Evolutionary conservation across 176 grass and related monocot species (phyloP), one percentile per base, ranked within the genome.

Genomic region (Avena atlantica): DNA sequence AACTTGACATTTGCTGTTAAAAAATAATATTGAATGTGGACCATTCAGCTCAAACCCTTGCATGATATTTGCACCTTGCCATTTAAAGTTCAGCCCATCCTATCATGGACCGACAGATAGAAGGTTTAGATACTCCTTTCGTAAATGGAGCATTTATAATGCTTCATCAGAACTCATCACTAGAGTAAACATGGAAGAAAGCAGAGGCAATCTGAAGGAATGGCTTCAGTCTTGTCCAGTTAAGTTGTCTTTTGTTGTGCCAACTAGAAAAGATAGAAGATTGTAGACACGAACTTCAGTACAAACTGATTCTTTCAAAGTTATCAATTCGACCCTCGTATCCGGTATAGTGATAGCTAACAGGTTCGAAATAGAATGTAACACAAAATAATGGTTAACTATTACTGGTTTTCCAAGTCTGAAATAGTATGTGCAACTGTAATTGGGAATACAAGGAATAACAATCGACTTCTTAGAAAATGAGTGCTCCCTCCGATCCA

Each of bases 21-120:
- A 55, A 44, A 81, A 87, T n/a, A n/a, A 42, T 59, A 60, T 62
- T 74, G 8, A 14, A 64, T 24, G 42, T 20, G 78, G 78, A 42
- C 27, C 29, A 52, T 64, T 74, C 23, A 62, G 42, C 7, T 62
- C 20, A 52, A 52, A 14, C 73, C 47, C 47, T 76, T 52, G 48
- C 73, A 42, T 78, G n/a, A 2, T 42, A 57, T 56, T 68, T 69
- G 2, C 21, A 68, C 15, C 50, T 31, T 55, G 16, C 16, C 47
- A 44, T 84, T 58, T 80, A 63, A 61, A 23, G 40, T 63, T 80
- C 12, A 47, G n/a, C n/a, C 37, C n/a, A 47, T 44, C 37, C 48
- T 29, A 23, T 12, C 81, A 37, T 15, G 29, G 8, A 20, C 7
- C 81, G 10, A 40, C 49, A 85, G 36, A 77, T 17, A 27, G 24